Percentiles rank a stretch among this genome's conserved stretches.
phyloP scores from a whole-genome alignment of 495 filamentous ascomycete species.

The Penicillium daleae region DNA sequence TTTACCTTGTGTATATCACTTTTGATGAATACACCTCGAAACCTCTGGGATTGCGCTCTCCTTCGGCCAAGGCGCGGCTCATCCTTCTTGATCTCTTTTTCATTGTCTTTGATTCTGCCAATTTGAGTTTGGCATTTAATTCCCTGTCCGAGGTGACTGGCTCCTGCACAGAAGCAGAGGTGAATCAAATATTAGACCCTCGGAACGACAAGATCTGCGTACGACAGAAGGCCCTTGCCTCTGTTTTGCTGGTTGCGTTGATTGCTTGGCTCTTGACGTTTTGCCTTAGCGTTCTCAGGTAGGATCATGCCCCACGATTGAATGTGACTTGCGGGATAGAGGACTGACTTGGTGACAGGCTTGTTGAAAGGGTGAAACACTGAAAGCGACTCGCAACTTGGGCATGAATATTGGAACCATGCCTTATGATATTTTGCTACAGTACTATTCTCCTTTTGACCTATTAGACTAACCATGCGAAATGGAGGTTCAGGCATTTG shows the following conservation, averaged over 20 bases:
- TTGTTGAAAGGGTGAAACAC: slow-evolving; percentile 70
- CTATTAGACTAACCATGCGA: no score
- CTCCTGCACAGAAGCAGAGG: slow-evolving; percentile 53
- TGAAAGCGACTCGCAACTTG: slow-evolving; percentile 18
- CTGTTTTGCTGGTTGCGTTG: slow-evolving; percentile 79
- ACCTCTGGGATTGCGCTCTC: slow-evolving; percentile 81
- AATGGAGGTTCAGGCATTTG: no score
- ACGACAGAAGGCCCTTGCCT: slow-evolving; percentile 76
- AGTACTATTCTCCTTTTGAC: no score
- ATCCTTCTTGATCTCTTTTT: slow-evolving; percentile 92
- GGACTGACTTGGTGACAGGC: slow-evolving; percentile 40
- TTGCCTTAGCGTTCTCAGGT: slow-evolving; percentile 84
- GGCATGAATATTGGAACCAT: slow-evolving; percentile 4
- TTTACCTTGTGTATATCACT: slow-evolving; percentile 91
- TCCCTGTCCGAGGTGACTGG: slow-evolving; percentile 73
- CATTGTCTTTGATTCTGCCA: slow-evolving; percentile 93
- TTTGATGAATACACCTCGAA: slow-evolving; percentile 96
- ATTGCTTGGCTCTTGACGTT: slow-evolving; percentile 91
- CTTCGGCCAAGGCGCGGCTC: slow-evolving; percentile 81
- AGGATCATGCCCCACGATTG: slow-evolving; percentile 16
- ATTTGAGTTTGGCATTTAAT: slow-evolving; percentile 86
- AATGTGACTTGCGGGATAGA: slow-evolving; percentile 12
- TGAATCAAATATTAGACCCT: slow-evolving; percentile 41
- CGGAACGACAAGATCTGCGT: slow-evolving; percentile 60
- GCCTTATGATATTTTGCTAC: no score